These are phyloP conservation scores for Suillus brevipes DNA, from an alignment of 768 basidiomycete genomes.

Conservation along the genomic window DNA sequence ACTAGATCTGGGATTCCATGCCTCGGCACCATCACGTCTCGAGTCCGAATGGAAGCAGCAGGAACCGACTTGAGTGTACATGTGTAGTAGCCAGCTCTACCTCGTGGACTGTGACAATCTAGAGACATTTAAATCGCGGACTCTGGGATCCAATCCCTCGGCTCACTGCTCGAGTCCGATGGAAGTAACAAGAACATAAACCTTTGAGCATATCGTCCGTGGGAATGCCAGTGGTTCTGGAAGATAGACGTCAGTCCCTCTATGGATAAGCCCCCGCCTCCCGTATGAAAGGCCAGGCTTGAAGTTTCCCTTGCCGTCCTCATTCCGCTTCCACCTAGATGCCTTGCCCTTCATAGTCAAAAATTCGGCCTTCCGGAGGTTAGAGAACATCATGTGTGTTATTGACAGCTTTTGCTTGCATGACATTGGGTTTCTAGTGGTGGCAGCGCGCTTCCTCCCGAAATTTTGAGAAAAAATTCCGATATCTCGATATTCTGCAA, in stretches of 20 bases:
- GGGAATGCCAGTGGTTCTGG: no score
- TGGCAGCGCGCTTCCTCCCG: conserved; percentile 98
- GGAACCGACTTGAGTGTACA: background rate
- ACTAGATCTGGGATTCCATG: background rate
- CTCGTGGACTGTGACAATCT: background rate
- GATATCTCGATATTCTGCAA: conserved; percentile 99
- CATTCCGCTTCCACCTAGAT: conserved; percentile 64
- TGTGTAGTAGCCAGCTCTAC: background rate
- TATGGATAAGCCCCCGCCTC: no score
- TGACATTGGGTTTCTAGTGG: conserved; percentile 92
- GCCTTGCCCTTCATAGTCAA: conserved; percentile 92
- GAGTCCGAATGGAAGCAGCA: background rate
- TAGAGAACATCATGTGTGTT: conserved; percentile 98
- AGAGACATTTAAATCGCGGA: background rate
- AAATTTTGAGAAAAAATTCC: conserved; percentile 95
- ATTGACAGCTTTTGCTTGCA: conserved; percentile 96
- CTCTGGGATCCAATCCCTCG: background rate
- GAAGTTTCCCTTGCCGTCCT: conserved; percentile 68
- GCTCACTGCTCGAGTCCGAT: background rate
- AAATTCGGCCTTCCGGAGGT: conserved; percentile 94
- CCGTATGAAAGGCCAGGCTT: no score
- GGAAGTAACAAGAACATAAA: no score
- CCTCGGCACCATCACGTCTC: background rate
- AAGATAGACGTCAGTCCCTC: no score
- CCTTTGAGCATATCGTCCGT: no score